phyloP scores from a whole-genome alignment of 306 rosid species.

The Pyrus bretschneideri region DNA sequence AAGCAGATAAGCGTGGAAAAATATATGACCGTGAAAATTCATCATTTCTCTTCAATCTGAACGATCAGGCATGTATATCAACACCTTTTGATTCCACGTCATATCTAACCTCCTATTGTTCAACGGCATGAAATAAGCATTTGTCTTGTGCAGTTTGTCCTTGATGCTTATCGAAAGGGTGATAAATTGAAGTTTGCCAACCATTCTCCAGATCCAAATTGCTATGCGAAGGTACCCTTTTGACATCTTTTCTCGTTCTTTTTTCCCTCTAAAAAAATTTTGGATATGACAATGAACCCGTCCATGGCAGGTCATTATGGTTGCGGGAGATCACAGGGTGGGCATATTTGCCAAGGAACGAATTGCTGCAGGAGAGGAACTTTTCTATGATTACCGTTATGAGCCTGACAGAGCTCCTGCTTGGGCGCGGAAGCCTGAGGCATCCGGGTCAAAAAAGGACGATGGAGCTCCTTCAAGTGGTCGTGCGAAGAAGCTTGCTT shows the following conservation, averaged over 20 bases:
- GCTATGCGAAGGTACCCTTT: slow-evolving; percentile 80
- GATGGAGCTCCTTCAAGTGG: slow-evolving; percentile 90
- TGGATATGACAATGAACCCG: neutral
- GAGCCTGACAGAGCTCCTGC: slow-evolving; percentile 98
- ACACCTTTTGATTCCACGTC: neutral
- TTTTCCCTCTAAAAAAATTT: neutral
- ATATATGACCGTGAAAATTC: slow-evolving; percentile 98
- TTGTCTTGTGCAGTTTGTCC: slow-evolving; percentile 70
- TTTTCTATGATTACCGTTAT: slow-evolving; percentile 94
- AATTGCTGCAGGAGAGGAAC: slow-evolving; percentile 89
- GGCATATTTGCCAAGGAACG: slow-evolving; percentile 98
- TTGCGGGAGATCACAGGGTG: slow-evolving; percentile 97
- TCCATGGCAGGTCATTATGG: slow-evolving; percentile 85
- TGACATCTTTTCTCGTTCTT: neutral
- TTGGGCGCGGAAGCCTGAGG: slow-evolving; percentile 95
- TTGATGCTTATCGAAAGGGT: slow-evolving; percentile 95
- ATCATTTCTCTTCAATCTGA: slow-evolving; percentile 94
- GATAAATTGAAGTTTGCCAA: slow-evolving; percentile 96
- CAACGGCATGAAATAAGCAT: neutral
- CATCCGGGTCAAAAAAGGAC: slow-evolving; percentile 74
- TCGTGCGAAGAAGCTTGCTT: slow-evolving; percentile 95
- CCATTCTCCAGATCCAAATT: slow-evolving; percentile 97
- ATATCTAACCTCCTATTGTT: neutral
- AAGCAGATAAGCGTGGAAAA: slow-evolving; percentile 99
- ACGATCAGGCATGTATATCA: slow-evolving; percentile 75